Evolutionary conservation across 257 asterid species (phyloP).

Genomic region (Ilex asprella): DNA sequence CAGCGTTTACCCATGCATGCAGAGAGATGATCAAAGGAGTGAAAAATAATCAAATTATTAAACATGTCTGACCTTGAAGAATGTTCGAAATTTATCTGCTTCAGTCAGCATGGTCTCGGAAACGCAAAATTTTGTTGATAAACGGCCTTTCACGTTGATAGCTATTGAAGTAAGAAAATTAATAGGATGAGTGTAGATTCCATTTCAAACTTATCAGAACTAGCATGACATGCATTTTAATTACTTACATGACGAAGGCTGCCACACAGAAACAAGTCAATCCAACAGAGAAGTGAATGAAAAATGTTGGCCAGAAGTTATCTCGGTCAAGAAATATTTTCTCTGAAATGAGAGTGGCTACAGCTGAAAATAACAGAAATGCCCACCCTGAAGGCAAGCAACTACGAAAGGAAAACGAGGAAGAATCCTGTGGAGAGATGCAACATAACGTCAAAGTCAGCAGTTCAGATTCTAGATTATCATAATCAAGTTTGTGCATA

Average conservation of each 20-base stretch:
- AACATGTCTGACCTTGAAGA: conserved; percentile 24
- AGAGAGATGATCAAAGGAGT: neutral
- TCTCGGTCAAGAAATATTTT: conserved; percentile 53
- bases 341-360: conserved; percentile 58
- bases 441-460: neutral
- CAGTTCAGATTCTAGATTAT: too few relatives aligned
- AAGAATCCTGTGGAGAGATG: conserved; percentile 46
- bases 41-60: neutral
- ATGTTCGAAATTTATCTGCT: conserved; percentile 6
- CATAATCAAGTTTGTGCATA: conserved; percentile 2
- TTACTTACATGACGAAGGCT: conserved; percentile 58
- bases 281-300: conserved; percentile 65
- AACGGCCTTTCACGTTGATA: conserved; percentile 66
- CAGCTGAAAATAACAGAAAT: conserved; percentile 52
- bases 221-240: neutral
- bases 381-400: conserved; percentile 84
- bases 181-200: neutral
- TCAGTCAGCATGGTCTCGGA: conserved; percentile 75
- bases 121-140: conserved; percentile 55
- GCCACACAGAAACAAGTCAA: conserved; percentile 43
- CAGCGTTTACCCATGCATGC: neutral
- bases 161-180: conserved; percentile 27
- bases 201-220: neutral
- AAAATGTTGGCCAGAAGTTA: conserved; percentile 71
- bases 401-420: conserved; percentile 58